phyloP scores from a whole-genome alignment of 495 filamentous ascomycete species.

The Lasiosphaeria miniovina region DNA sequence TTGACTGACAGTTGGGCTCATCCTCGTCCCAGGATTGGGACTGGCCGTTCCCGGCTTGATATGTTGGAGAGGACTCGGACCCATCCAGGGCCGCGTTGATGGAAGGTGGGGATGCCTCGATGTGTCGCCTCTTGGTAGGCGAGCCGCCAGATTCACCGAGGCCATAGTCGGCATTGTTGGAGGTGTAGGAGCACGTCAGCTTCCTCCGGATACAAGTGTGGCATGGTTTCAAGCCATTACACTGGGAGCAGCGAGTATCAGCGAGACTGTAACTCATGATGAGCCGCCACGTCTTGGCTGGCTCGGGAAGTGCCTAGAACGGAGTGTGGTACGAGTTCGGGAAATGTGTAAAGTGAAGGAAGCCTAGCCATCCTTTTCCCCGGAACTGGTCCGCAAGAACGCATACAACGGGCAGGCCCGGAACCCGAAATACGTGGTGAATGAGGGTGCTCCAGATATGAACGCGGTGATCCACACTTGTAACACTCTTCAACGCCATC shows the following conservation, averaged over 20 bases:
- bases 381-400: constrained; percentile 1
- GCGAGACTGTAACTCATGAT: constrained; percentile 3
- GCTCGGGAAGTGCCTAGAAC: neutral
- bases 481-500: constrained; percentile 17
- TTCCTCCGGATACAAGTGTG: constrained; percentile 61
- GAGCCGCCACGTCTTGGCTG: neutral
- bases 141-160: constrained; percentile 35
- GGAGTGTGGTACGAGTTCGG: neutral
- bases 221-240: constrained; percentile 69
- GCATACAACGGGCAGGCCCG: neutral
- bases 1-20: constrained; percentile 16
- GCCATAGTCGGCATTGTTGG: constrained; percentile 32
- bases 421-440: neutral
- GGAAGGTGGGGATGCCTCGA: constrained; percentile 34
- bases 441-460: constrained; percentile 3
- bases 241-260: constrained; percentile 40
- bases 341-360: neutral
- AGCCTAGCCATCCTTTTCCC: neutral
- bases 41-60: constrained; percentile 9
- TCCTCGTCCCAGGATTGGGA: constrained; percentile 28
- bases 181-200: constrained; percentile 51
- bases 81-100: constrained; percentile 21
- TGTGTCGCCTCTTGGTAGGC: constrained; percentile 46
- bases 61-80: constrained; percentile 16
- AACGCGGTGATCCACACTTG: constrained; percentile 19